Evolutionary conservation across 2,329 filamentous ascomycete genomes (phyloP).

Genomic region (Coniochaeta prunicola): DNA sequence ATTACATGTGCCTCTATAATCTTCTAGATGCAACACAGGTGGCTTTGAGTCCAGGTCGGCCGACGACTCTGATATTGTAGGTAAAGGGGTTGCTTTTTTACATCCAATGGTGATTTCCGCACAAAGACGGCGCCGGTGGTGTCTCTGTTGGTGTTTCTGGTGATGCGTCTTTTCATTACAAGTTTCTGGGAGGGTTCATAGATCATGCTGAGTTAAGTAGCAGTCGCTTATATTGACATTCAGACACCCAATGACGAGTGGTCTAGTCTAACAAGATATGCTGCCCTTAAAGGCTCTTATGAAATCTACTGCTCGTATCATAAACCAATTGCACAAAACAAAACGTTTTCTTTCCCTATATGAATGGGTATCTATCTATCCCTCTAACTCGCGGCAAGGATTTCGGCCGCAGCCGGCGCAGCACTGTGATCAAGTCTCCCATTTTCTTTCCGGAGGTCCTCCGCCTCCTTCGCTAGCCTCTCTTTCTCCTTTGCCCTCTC

Average conservation of each 20-base stretch:
- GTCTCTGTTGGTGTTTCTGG: neutral
- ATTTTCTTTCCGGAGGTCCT: conserved; percentile 32
- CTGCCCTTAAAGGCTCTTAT: too few species aligned
- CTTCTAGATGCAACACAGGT: neutral
- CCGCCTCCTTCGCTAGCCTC: conserved; percentile 23
- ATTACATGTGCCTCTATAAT: neutral
- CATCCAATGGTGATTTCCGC: neutral
- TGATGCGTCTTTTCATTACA: too few species aligned
- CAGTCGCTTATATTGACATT: too few species aligned
- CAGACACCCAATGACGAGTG: too few species aligned
- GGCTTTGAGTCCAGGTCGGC: neutral
- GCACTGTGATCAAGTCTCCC: conserved; percentile 38
- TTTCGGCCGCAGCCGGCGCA: conserved; percentile 47
- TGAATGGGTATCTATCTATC: neutral
- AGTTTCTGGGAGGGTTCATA: too few species aligned
- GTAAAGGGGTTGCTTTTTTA: neutral
- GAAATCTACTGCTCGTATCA: too few species aligned
- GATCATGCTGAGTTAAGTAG: too few species aligned
- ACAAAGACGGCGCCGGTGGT: neutral
- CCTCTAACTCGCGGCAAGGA: conserved; percentile 46
- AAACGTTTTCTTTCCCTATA: neutral
- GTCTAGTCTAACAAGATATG: too few species aligned
- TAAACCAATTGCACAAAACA: neutral
- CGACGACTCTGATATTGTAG: neutral
- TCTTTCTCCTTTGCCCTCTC: conserved; percentile 40